Percentiles rank a stretch among this genome's conserved stretches.
These are phyloP conservation scores for Coemansia sp. DNA, from an alignment of 192 early-diverging fungal genomes.

Conservation along the genomic window DNA sequence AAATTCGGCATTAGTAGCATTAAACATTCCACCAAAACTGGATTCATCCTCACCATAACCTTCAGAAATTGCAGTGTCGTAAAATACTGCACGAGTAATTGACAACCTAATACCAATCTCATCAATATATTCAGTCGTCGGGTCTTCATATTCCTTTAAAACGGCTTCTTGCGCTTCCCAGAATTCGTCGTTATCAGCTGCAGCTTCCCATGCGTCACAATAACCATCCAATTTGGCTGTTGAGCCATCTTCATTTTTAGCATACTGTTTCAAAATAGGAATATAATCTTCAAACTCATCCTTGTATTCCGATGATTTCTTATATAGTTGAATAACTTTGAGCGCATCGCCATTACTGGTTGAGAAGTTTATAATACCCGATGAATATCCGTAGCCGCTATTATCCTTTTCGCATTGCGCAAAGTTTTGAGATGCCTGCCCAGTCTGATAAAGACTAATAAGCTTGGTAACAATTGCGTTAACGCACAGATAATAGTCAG, in stretches of 20 bases:
- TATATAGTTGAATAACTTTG: background rate
- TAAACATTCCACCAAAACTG: constrained; percentile 1
- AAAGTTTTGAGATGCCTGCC: background rate
- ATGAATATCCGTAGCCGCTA: background rate
- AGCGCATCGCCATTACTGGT: background rate
- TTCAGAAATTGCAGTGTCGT: background rate
- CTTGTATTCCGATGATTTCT: background rate
- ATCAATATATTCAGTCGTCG: background rate
- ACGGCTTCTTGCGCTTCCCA: background rate
- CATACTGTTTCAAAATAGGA: background rate
- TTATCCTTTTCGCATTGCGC: background rate
- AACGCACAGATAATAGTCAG: background rate
- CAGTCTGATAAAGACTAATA: background rate
- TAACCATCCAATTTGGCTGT: background rate
- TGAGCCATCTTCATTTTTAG: background rate
- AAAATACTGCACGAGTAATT: background rate
- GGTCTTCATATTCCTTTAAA: background rate
- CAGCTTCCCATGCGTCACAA: background rate
- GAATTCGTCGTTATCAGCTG: background rate
- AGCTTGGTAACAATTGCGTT: background rate
- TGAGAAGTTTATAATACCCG: background rate
- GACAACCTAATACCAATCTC: background rate
- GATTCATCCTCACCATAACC: background rate
- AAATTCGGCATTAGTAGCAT: constrained; percentile 3
- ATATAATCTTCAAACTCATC: background rate